These are phyloP conservation scores for Albophoma yamanashiensis DNA, from an alignment of 2,329 filamentous ascomycete genomes.

Conservation along the genomic window DNA sequence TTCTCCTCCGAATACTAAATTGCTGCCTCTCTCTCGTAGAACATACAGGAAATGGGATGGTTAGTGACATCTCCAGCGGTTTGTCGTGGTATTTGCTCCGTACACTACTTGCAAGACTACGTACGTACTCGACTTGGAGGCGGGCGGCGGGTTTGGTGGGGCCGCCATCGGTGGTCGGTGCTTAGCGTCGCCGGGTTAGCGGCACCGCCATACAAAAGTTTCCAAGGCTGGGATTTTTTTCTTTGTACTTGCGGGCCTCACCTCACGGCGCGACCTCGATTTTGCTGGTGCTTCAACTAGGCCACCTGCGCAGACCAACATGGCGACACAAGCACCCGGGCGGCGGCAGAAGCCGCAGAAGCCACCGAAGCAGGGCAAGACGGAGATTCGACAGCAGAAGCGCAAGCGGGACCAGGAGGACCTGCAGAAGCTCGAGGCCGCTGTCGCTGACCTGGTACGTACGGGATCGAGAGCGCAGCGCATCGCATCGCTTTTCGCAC, in stretches of 20 bases:
- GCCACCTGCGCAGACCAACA: not conserved
- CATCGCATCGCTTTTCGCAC: not conserved
- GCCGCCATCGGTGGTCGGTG: not conserved
- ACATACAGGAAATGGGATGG: no score
- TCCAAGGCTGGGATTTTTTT: not conserved
- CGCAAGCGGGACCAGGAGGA: conserved; percentile 26
- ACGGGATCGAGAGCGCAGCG: not conserved
- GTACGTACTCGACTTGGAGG: no score
- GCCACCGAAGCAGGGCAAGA: conserved; percentile 16
- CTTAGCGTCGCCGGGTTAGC: not conserved
- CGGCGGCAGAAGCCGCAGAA: conserved; percentile 14
- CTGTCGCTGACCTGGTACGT: conserved; percentile 22
- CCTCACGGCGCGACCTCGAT: not conserved
- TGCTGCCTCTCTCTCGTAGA: no score
- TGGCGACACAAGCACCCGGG: conserved; percentile 18
- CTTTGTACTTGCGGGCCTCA: not conserved
- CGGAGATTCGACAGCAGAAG: conserved; percentile 24
- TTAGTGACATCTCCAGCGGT: no score
- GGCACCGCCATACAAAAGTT: not conserved
- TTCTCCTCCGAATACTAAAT: no score
- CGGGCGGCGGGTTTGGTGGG: no score
- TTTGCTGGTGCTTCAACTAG: not conserved
- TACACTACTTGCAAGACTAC: no score
- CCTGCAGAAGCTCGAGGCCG: conserved; percentile 20
- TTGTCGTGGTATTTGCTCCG: no score